Percentiles rank a stretch among this genome's conserved stretches.
Evolutionary conservation across 208 protist species (phyloP).

Genomic region (Cochliopodium minus): DNA sequence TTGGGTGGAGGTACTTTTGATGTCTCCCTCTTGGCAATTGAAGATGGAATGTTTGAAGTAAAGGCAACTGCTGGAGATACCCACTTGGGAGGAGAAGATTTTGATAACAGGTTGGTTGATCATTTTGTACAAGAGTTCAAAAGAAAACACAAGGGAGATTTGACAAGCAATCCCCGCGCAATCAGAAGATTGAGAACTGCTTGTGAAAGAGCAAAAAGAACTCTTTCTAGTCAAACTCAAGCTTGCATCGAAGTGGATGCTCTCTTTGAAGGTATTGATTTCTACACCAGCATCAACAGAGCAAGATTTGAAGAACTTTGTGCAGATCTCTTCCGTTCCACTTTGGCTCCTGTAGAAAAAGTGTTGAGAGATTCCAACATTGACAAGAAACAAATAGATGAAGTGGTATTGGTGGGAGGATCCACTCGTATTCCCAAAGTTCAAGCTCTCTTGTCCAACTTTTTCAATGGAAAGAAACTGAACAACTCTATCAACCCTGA

Average conservation of each 20-base stretch:
- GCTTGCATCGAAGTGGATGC: conserved; percentile 66
- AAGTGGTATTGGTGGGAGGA: conserved; percentile 42
- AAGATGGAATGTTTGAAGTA: conserved; percentile 80
- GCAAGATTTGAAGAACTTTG: conserved; percentile 65
- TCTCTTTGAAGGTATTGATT: conserved; percentile 70
- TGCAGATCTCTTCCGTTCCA: conserved; percentile 22
- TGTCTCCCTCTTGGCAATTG: conserved; percentile 73
- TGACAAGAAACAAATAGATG: conserved; percentile 36
- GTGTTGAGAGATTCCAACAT: conserved; percentile 35
- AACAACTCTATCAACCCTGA: conserved; percentile 34
- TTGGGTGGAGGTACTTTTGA: conserved; percentile 69
- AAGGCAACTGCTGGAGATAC: conserved; percentile 90
- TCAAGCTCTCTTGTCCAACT: conserved; percentile 43
- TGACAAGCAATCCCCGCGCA: neutral
- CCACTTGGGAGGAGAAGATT: conserved; percentile 95
- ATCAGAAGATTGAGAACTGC: conserved; percentile 9
- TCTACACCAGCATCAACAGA: conserved; percentile 56
- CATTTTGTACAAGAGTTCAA: conserved; percentile 73
- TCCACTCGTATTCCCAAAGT: conserved; percentile 73
- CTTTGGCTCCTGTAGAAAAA: conserved; percentile 14
- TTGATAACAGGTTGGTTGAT: conserved; percentile 80
- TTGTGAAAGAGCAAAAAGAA: conserved; percentile 55
- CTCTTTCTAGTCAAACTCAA: conserved; percentile 40
- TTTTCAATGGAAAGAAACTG: conserved; percentile 32
- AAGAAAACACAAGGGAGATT: conserved; percentile 12